phyloP scores from a whole-genome alignment of 768 basidiomycete species.

The Amanita thiersii region DNA sequence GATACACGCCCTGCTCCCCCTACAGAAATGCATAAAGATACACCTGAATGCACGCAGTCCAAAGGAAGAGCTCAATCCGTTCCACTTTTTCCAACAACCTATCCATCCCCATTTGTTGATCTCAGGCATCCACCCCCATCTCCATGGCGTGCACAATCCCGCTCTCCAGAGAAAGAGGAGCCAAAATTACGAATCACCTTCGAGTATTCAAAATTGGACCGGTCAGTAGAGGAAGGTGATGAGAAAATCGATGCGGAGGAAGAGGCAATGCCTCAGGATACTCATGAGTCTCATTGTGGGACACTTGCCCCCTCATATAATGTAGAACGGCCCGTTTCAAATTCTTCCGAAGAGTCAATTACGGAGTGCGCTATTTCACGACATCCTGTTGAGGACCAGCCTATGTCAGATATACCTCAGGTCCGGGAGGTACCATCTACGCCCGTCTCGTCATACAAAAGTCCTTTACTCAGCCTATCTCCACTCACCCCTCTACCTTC shows the following conservation, averaged over 20 bases:
- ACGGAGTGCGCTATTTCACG: too few relatives aligned
- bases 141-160: slow-evolving; percentile 29
- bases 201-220: slow-evolving; percentile 12
- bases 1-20: slow-evolving; percentile 21
- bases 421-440: background rate
- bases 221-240: slow-evolving; percentile 14
- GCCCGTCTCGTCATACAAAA: background rate
- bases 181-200: slow-evolving; percentile 23
- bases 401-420: background rate
- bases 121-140: slow-evolving; percentile 34
- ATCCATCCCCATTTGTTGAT: slow-evolving; percentile 28
- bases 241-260: slow-evolving; percentile 18
- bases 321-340: slow-evolving; percentile 4
- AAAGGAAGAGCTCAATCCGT: slow-evolving; percentile 38
- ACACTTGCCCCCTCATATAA: slow-evolving; percentile 1
- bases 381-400: background rate
- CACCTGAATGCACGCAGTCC: slow-evolving; percentile 11
- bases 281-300: background rate
- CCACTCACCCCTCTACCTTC: slow-evolving; percentile 43
- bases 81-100: slow-evolving; percentile 27
- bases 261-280: slow-evolving; percentile 6
- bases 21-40: slow-evolving; percentile 11
- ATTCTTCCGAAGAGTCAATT: too few relatives aligned
- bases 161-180: slow-evolving; percentile 36
- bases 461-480: slow-evolving; percentile 12